These are phyloP conservation scores for Aspergillus viridinutans DNA, from an alignment of 2,329 filamentous ascomycete genomes.

Conservation along the genomic window DNA sequence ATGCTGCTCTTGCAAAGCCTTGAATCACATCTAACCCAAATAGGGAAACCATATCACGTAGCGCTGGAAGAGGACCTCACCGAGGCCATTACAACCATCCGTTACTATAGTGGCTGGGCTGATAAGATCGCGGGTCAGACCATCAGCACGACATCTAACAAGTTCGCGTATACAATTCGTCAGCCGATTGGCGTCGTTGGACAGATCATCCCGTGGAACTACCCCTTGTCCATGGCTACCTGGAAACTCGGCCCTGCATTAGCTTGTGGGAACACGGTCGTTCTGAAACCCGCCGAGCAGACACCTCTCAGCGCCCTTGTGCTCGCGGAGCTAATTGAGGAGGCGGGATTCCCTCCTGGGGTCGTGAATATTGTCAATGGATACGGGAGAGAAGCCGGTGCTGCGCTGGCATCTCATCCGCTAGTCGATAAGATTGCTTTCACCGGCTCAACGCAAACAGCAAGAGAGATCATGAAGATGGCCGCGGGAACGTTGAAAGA, in stretches of 20 bases:
- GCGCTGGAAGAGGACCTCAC: conserved; percentile 64
- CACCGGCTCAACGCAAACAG: conserved; percentile 33
- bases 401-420: conserved; percentile 27
- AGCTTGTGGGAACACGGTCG: conserved; percentile 31
- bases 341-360: conserved; percentile 33
- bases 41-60: conserved; percentile 42
- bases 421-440: conserved; percentile 35
- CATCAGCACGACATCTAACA: conserved; percentile 54
- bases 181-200: conserved; percentile 79
- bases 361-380: conserved; percentile 35
- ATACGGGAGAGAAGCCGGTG: conserved; percentile 27
- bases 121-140: conserved; percentile 90
- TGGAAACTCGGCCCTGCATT: conserved; percentile 35
- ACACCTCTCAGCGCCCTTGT: conserved; percentile 32
- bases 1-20: neutral
- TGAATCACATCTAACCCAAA: neutral
- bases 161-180: conserved; percentile 76
- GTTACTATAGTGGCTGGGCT: conserved; percentile 87
- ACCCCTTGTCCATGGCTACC: conserved; percentile 70
- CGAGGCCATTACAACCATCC: conserved; percentile 64
- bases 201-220: conserved; percentile 89
- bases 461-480: conserved; percentile 35
- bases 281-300: conserved; percentile 33
- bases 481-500: conserved; percentile 33
- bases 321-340: conserved; percentile 29